A percentile compares a stretch with the other conserved stretches of the same genome.
phyloP scores from a whole-genome alignment of 1,284 basidiomycete genomes.

The Neotropicomus parvogracilis region DNA sequence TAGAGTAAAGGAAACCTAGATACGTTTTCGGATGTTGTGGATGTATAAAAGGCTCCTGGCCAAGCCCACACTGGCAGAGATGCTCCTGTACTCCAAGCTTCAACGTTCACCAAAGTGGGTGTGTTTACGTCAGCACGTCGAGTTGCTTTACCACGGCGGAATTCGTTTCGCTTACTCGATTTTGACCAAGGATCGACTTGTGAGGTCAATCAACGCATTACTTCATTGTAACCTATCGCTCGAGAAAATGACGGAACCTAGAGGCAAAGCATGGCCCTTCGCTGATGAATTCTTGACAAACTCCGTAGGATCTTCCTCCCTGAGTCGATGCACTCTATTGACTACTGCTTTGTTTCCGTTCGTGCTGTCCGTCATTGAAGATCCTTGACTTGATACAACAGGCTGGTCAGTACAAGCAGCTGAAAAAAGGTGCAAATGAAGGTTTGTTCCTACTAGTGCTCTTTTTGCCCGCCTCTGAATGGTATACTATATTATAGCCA shows the following conservation, averaged over 20 bases:
- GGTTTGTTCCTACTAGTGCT: constrained; percentile 39
- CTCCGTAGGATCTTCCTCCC: constrained; percentile 58
- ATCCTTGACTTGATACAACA: constrained; percentile 89
- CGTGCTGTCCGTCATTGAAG: constrained; percentile 38
- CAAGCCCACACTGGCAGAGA: too few relatives aligned
- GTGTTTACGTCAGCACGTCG: constrained; percentile 18
- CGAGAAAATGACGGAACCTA: constrained; percentile 52
- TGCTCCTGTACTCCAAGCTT: too few relatives aligned
- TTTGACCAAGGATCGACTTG: constrained; percentile 73
- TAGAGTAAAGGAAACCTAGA: too few relatives aligned
- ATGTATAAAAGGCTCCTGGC: too few relatives aligned
- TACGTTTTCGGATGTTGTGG: too few relatives aligned
- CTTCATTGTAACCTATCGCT: constrained; percentile 3
- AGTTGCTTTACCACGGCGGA: not conserved
- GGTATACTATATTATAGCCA: constrained; percentile 47
- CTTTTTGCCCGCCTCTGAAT: constrained; percentile 8
- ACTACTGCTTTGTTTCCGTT: not conserved
- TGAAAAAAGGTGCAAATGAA: constrained; percentile 99
- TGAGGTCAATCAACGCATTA: constrained; percentile 64
- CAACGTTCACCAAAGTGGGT: too few relatives aligned
- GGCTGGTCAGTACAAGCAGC: constrained; percentile 90
- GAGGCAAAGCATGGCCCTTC: constrained; percentile 88
- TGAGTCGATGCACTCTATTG: not conserved
- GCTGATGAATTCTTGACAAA: constrained; percentile 90
- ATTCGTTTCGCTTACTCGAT: not conserved